Base-by-base conservation (phyloP, 306 rosid genomes). In the Sicyos baderoa region DNA sequence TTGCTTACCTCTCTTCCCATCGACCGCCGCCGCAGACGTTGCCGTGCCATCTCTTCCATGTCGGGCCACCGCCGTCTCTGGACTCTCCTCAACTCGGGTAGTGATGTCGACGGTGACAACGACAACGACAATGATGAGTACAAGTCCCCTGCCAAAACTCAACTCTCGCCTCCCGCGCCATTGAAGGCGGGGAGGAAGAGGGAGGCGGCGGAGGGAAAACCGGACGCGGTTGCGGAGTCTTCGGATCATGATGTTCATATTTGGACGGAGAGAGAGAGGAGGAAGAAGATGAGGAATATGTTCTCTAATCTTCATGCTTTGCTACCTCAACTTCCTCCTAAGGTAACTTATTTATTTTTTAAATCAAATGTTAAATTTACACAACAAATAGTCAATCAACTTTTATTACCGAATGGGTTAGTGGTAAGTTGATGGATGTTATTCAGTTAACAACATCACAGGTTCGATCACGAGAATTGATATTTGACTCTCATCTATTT, bases 241-340 rank as follows among this genome's bases (percentile, higher is more conserved):
- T 73, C 81, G 4, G 83, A 78, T 29, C 86, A 87, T 76, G 90
- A 82, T 9, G 57, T 80, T 21, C 93, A 89, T 35, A 85, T 89
- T 23, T 83, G 84, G 88, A 82, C 89, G 0, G 96, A 92, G 78
- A 88, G 96, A 74, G 88, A 93, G 68, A 85, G 97, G 76, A 84
- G 97, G 80, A 93, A 85, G 83, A 93, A 85, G 87, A 88, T 93
- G 94, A 84, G 80, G 72, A 81, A 74, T 76, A 82, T 93, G 96
- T 93, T 87, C 22, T 9, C 81, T 18, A 78, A 7, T 75, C 98
- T 93, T 73, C 98, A 89, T 71, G 77, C 82, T 63, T 77, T 93
- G 84, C 90, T 93, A 82, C 97, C 98, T 15, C 80, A 84, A 0
- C 84, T 86, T 70, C 85, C 97, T 70, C 13, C 89, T 13, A 93